A percentile compares a stretch with the other conserved stretches of the same genome.
Conservation (phyloP, 2,329 filamentous ascomycete species). For the Alternaria arborescens region DNA sequence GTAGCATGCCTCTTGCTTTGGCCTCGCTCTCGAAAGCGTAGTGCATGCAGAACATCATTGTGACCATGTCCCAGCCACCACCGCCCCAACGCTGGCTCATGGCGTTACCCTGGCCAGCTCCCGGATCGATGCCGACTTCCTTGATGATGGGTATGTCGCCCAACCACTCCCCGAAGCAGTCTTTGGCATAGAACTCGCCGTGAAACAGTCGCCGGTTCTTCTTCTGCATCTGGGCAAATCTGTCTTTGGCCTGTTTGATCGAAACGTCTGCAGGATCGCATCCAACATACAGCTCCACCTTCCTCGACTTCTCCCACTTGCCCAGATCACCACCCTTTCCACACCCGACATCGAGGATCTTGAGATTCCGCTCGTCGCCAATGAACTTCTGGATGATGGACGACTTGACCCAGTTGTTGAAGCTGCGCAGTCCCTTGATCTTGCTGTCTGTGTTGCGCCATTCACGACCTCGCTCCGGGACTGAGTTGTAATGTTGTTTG, state of each 20-base stretch:
- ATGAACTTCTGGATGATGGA: slow-evolving; percentile 93
- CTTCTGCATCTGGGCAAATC: slow-evolving; percentile 78
- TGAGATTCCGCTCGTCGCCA: slow-evolving; percentile 63
- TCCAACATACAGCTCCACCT: slow-evolving; percentile 91
- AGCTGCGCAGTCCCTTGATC: slow-evolving; percentile 91
- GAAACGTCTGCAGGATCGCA: slow-evolving; percentile 92
- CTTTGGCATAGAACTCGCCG: slow-evolving; percentile 86
- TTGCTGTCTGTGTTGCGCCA: slow-evolving; percentile 94
- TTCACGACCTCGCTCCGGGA: slow-evolving; percentile 90
- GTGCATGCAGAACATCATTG: slow-evolving; percentile 99
- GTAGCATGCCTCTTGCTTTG: slow-evolving; percentile 89
- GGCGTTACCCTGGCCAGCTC: slow-evolving; percentile 66
- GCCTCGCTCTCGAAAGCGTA: slow-evolving; percentile 95
- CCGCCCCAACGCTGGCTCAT: slow-evolving; percentile 72
- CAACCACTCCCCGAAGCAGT: slow-evolving; percentile 88
- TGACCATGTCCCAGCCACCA: slow-evolving; percentile 90
- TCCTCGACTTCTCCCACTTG: slow-evolving; percentile 94
- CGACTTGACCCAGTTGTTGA: slow-evolving; percentile 99
- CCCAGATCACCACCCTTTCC: slow-evolving; percentile 95
- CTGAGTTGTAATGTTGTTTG: slow-evolving; percentile 92
- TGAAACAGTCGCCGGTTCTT: slow-evolving; percentile 73
- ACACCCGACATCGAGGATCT: slow-evolving; percentile 93
- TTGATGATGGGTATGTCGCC: slow-evolving; percentile 82
- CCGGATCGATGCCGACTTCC: slow-evolving; percentile 86
- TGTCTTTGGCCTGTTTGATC: slow-evolving; percentile 86